Evolutionary conservation across 805 yeast species (phyloP), one percentile per base, ranked within the genome.

Genomic region (Zygosaccharomyces gambellarensis): DNA sequence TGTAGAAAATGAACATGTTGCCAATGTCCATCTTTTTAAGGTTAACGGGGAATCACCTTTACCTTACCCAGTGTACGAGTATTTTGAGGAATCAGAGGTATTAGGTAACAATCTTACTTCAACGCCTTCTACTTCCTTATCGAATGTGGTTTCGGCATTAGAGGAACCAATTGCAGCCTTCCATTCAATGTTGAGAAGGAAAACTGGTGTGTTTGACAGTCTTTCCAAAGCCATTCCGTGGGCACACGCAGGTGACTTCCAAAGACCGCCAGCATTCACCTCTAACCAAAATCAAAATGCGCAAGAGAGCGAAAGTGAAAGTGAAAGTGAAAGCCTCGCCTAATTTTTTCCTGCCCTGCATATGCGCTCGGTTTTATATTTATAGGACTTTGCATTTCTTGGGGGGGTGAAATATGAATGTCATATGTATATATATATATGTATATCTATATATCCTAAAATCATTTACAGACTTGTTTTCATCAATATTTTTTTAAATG

Each of bases 1-100:
- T 71, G 85, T 94, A 78, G 99, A 94, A 59, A 94, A 94, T 68
- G 98, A 94, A 67, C 99, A 94, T 67, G 84, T 90, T 42, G 83
- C 97, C 0, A 92, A 92, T 63, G 96, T 90, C 9, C 82, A 81
- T 48, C 70, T 89, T 39, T 87, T 83, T 67, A 77, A 95, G 55
- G 98, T 97, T 0, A 83, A 95, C 8, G 80, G 95, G 50, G 97
- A 92, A 52, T 72, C 88, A 8, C 87, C 92, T 2, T 70, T 92
- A 47, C 99, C 99, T 0, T 92, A 89, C 54, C 79, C 81, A 19
- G 42, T 38, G 47, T 17, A 29, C 49, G 28, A 40, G 46, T 3
- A 39, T 47, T 22, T 32, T 48, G 38, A 54, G 53, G 49, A 62
- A 55, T 27, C 39, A 1, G 47, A 45, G 19, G 36, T 38, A 40